Base-by-base conservation (phyloP, 176 grass and related monocot genomes). In the Juncus effusus region DNA sequence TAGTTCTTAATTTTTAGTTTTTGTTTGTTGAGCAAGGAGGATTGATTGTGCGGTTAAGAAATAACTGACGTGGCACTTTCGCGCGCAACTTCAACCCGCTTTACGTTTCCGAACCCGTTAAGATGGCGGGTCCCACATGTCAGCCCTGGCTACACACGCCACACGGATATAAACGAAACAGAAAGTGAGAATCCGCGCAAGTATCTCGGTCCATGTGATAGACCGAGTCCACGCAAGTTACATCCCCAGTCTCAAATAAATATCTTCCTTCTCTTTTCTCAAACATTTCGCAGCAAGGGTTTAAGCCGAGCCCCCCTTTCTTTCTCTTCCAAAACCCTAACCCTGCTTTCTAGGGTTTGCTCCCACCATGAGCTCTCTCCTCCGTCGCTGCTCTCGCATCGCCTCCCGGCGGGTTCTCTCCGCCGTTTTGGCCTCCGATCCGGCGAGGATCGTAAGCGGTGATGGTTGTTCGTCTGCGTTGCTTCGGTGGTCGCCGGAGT, bases 291-390 rank as follows among this genome's bases (percentile, higher is more conserved):
- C 5, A 28, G 38, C 3, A 59, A 59, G 60, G 61, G 54, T 80
- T 74, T 74, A 49, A 66, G 64, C 12, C 12, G 4, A 42, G n/a
- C 36, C 58, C 12, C 69, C 16, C 7, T 1, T 10, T 6, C 1
- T 3, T 36, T n/a, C 3, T 38, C 52, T 6, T 58, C 5, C 47
- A 41, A 73, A 83, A 74, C 81, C 75, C 81, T 74, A 69, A 47
- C 63, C 53, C 36, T 54, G 51, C 13, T 54, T 42, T 4, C 60
- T 60, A 40, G 77, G 74, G 73, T 78, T 77, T 74, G 60, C 67
- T 67, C 13, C 36, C 38, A 35, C 73, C 52, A 91, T 97, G 93
- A 86, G 76, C 75, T 67, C 65, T 54, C 75, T 92, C 63, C 54
- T 97, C 38, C 88, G 88, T 59, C 77, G 88, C 61, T 77, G 77